Percentiles rank a stretch among this genome's conserved stretches.
phyloP scores from a whole-genome alignment of 2,329 filamentous ascomycete species.

The Aureobasidium sp. region DNA sequence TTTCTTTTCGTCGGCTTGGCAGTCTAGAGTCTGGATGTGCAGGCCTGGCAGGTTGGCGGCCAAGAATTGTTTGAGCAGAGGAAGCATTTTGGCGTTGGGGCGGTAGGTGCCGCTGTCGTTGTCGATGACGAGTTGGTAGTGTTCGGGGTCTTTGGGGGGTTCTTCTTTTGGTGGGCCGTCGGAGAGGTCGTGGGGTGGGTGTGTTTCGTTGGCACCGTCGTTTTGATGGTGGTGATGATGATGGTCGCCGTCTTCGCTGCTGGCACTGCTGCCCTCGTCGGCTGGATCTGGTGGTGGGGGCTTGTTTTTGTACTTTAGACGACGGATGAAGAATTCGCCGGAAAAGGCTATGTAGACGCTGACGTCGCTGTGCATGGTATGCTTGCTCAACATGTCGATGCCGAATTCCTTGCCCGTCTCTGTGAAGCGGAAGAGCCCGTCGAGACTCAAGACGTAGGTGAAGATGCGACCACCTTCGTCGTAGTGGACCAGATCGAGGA shows the following conservation, averaged over 20 bases:
- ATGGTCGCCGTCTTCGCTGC: slow-evolving; percentile 22
- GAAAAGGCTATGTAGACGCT: slow-evolving; percentile 85
- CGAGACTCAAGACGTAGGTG: slow-evolving; percentile 85
- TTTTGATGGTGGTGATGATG: background rate
- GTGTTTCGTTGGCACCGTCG: slow-evolving; percentile 24
- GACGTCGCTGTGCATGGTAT: slow-evolving; percentile 95
- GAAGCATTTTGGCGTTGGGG: slow-evolving; percentile 70
- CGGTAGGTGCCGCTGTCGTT: slow-evolving; percentile 93
- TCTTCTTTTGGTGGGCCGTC: slow-evolving; percentile 38
- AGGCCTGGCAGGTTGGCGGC: slow-evolving; percentile 69
- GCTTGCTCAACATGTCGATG: slow-evolving; percentile 86
- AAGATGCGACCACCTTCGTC: slow-evolving; percentile 81
- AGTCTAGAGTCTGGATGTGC: slow-evolving; percentile 66
- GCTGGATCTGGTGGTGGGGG: slow-evolving; percentile 38
- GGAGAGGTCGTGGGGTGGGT: slow-evolving; percentile 46
- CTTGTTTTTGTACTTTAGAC: slow-evolving; percentile 48
- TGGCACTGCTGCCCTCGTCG: slow-evolving; percentile 34
- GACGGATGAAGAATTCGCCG: slow-evolving; percentile 85
- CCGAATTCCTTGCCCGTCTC: slow-evolving; percentile 95
- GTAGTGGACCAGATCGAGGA: slow-evolving; percentile 79
- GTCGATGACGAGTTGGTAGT: slow-evolving; percentile 86
- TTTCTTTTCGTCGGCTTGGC: slow-evolving; percentile 61
- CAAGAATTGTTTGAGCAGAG: slow-evolving; percentile 63
- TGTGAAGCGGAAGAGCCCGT: slow-evolving; percentile 81
- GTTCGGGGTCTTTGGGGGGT: slow-evolving; percentile 45